Evolutionary conservation across 805 yeast species (phyloP), one percentile per base, ranked within the genome.

Genomic region (Yamadazyma olivae): DNA sequence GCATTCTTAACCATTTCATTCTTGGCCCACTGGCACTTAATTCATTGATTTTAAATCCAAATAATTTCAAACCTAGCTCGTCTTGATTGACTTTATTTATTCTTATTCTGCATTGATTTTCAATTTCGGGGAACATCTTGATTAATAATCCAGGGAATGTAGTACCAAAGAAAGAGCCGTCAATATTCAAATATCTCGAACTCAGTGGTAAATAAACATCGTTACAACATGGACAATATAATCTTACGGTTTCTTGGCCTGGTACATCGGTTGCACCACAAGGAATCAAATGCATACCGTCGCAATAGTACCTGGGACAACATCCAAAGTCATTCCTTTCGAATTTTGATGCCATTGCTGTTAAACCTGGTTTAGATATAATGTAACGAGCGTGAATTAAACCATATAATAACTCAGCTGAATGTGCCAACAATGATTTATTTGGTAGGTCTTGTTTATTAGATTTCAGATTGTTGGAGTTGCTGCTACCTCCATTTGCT

Each of bases 131-230:
- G 64, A 83, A 89, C 75, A 86, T 83, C 55, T 89, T 85, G 42
- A 93, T 77, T 51, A 93, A 84, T 48, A 93, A 74, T 2, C 96
- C 97, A 1, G 96, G 93, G 64, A 93, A 93, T 23, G 95, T 81
- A 0, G 98, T 88, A 4, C 99, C 98, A 67, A 95, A 93, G 53
- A 83, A 93, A 1, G 98, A 96, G 4, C 99, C 99, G 60, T 93
- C 99, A 28, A 93, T 77, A 53, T 87, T 86, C 39, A 85, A 66
- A 59, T 86, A 90, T 43, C 95, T 71, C n/a, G 90, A 79, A 38
- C 89, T 81, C 38, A 83, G 79, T 1, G 98, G 98, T 33, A 88
- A 63, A 59, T 93, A 93, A 27, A 91, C 71, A 53, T 93, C 99
- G 54, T 82, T 79, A 62, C 99, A 93, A 56, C 91, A 81, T 1